Base-by-base conservation (phyloP, 2,329 filamentous ascomycete genomes). In the Claviceps maximensis region DNA sequence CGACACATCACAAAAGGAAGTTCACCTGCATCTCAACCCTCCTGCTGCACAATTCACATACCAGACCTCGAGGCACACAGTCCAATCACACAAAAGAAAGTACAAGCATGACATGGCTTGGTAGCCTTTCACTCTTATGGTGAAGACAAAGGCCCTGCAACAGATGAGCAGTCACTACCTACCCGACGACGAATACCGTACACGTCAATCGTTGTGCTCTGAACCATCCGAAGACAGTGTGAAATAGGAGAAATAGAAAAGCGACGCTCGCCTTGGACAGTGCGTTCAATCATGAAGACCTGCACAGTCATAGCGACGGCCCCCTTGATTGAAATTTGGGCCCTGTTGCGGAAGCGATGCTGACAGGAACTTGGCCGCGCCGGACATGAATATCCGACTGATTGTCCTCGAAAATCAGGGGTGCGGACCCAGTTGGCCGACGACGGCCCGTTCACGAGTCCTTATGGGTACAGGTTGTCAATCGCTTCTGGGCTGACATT, bases 1-100 rank as follows among this genome's bases (percentile, higher is more conserved):
- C 38, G 49, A 51, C 53, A 38, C 4, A 45, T 51, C 53, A 54
- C 44, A 54, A 54, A 51, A 46, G 49, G 36, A 51, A 51, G 25
- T 45, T 51, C 21, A 23, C 23, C 38, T 40, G 49, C 45, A 47
- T 27, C 10, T 41, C 40, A 49, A 31, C 12, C 23, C 21, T 49
- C 44, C 45, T 45, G 12, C 25, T 48, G 47, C 29, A 38, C 9
- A 7, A 48, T 48, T 50, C 29, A 38, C 9, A 7, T 51, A 33
- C 29, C 33, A 19, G 17, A 12, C 40, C n/a, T 36, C 4, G 17
- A 25, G 13, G 27, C 46, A 36, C 31, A 46, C 13, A n/a, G 12
- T 47, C 48, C 52, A 54, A 54, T 38, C 52, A 54, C 12, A 15
- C 6, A 42, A 27, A 13, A 42, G 19, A 13, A n/a, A 23, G 40